Evolutionary conservation across 169 alveolate species (phyloP).

Genomic region (Plasmodium fragile): DNA sequence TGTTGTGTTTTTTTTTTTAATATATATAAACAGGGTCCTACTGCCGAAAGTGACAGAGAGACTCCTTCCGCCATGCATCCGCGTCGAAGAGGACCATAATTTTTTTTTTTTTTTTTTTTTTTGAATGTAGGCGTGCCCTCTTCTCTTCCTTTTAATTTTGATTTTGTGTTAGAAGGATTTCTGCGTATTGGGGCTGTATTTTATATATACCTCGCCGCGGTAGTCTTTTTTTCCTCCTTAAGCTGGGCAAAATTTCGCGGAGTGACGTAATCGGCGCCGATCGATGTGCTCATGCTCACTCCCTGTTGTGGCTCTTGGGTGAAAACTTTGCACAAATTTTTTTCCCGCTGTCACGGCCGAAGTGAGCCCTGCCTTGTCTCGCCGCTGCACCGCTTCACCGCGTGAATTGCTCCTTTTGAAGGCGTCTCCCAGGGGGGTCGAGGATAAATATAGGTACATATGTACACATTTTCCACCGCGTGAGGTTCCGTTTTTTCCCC

Average conservation of each 20-base stretch:
- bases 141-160: not conserved
- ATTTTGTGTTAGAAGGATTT: not conserved
- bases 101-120: not conserved
- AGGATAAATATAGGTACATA: not conserved
- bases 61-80: not conserved
- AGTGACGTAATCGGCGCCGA: not conserved
- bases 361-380: not conserved
- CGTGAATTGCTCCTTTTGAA: not conserved
- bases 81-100: not conserved
- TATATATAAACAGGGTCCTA: not conserved
- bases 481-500: not conserved
- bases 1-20: not conserved
- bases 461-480: not conserved
- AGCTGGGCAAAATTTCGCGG: not conserved
- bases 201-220: not conserved
- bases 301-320: not conserved
- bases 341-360: not conserved
- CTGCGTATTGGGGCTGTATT: not conserved
- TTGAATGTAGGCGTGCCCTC: not conserved
- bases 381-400: not conserved
- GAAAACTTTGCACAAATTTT: not conserved
- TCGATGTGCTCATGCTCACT: not conserved
- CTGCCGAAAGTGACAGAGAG: not conserved
- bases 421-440: not conserved
- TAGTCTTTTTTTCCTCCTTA: not conserved